A percentile compares a stretch with the other conserved stretches of the same genome.
phyloP scores from a whole-genome alignment of 192 early-diverging fungal species.

The Geranomyces michiganensis region DNA sequence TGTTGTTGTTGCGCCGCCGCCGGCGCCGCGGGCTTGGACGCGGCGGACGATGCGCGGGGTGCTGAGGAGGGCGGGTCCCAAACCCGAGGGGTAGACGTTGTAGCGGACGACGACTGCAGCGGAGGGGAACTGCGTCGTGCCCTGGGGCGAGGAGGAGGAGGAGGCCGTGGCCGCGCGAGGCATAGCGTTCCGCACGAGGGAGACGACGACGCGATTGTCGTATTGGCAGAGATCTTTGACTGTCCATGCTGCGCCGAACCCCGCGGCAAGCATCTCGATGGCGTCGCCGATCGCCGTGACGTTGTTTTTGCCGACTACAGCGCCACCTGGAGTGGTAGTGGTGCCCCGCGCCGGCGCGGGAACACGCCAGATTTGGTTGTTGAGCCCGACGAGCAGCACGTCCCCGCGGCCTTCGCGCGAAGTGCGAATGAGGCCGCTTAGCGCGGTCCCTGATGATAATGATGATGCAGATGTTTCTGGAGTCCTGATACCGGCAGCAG shows the following conservation, averaged over 20 bases:
- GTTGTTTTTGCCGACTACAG: too few relatives aligned
- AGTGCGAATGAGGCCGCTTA: constrained; percentile 14
- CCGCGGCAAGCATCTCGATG: constrained; percentile 15
- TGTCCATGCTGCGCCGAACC: not conserved
- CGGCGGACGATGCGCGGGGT: constrained; percentile 10
- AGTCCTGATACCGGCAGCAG: too few relatives aligned
- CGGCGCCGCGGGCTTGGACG: not conserved
- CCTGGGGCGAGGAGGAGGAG: not conserved
- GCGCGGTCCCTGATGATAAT: not conserved
- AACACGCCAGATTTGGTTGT: constrained; percentile 20
- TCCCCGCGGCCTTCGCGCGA: constrained; percentile 14
- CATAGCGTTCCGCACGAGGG: not conserved
- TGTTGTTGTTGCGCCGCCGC: not conserved
- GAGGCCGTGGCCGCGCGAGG: not conserved
- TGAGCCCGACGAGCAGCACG: constrained; percentile 9
- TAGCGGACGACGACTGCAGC: not conserved
- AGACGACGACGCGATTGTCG: constrained; percentile 10
- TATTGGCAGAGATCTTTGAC: constrained; percentile 7
- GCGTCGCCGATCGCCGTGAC: not conserved
- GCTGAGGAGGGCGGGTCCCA: not conserved
- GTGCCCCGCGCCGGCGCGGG: too few relatives aligned
- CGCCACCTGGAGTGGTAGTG: not conserved
- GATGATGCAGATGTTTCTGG: not conserved
- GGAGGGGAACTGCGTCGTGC: not conserved
- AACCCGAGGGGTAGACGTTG: not conserved